These are phyloP conservation scores for Sarcodon sp. DNA, from an alignment of 768 basidiomycete genomes.

Conservation along the genomic window DNA sequence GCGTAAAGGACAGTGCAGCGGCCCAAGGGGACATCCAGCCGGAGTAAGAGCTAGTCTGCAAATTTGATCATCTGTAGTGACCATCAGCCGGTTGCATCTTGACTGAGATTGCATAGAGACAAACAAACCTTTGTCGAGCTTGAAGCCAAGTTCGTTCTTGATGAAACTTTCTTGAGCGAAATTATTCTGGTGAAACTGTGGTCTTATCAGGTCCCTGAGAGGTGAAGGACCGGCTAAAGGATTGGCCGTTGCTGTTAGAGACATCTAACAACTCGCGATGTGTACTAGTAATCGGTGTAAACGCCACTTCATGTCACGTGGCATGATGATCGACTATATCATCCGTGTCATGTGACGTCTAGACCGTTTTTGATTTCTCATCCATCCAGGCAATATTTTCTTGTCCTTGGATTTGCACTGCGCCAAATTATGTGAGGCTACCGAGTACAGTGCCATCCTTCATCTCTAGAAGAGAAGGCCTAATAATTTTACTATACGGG, in stretches of 20 bases:
- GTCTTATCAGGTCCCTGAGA: slow-evolving; percentile 54
- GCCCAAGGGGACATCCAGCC: slow-evolving; percentile 81
- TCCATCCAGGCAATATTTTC: too few relatives aligned
- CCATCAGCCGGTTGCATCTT: background rate
- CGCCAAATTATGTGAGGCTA: too few relatives aligned
- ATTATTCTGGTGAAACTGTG: slow-evolving; percentile 92
- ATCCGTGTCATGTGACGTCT: background rate
- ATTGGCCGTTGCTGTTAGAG: slow-evolving; percentile 7
- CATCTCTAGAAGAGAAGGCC: too few relatives aligned
- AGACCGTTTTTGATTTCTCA: too few relatives aligned
- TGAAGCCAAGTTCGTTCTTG: slow-evolving; percentile 73
- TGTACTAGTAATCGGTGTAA: background rate
- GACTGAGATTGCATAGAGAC: background rate
- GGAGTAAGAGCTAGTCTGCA: slow-evolving; percentile 75
- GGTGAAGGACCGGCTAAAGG: slow-evolving; percentile 19
- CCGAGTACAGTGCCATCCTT: too few relatives aligned
- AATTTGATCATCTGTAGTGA: slow-evolving; percentile 74
- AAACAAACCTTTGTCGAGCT: slow-evolving; percentile 80
- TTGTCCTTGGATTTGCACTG: too few relatives aligned
- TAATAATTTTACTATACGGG: too few relatives aligned
- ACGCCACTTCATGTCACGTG: slow-evolving; percentile 1
- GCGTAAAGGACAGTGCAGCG: slow-evolving; percentile 83
- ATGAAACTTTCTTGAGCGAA: slow-evolving; percentile 70
- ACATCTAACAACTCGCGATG: background rate
- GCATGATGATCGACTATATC: slow-evolving; percentile 1